A percentile compares a stretch with the other conserved stretches of the same genome.
These are phyloP conservation scores for Metarhizium rileyi DNA, from an alignment of 2,329 filamentous ascomycete genomes.

Conservation along the genomic window DNA sequence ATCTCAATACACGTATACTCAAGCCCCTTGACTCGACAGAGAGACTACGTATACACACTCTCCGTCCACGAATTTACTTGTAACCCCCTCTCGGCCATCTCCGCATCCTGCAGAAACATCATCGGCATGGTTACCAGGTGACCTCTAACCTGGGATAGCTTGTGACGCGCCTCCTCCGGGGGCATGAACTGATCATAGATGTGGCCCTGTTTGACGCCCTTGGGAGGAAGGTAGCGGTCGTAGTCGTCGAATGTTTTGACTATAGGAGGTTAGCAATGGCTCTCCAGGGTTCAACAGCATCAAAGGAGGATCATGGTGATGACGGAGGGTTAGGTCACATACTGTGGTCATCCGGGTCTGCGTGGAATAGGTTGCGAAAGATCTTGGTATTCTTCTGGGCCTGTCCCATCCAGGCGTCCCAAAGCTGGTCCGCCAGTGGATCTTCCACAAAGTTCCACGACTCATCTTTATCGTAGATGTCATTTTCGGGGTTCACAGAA, in stretches of 20 bases:
- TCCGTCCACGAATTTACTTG: slow-evolving; percentile 82
- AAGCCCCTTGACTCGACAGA: neutral
- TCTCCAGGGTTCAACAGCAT: neutral
- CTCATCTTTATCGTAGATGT: slow-evolving; percentile 50
- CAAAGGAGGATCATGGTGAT: neutral
- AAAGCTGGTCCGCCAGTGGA: slow-evolving; percentile 57
- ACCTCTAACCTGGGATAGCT: slow-evolving; percentile 71
- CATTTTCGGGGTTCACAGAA: slow-evolving; percentile 53
- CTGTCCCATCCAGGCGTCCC: slow-evolving; percentile 57
- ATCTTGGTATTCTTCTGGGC: slow-evolving; percentile 64
- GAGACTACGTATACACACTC: slow-evolving; percentile 63
- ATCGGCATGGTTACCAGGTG: slow-evolving; percentile 96
- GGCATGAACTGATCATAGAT: slow-evolving; percentile 74
- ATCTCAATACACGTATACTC: neutral
- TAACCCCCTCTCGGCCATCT: slow-evolving; percentile 84
- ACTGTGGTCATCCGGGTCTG: slow-evolving; percentile 82
- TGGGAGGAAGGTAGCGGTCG: slow-evolving; percentile 62
- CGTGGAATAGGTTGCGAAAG: slow-evolving; percentile 74
- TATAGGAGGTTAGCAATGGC: slow-evolving; percentile 16
- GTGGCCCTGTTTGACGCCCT: slow-evolving; percentile 71
- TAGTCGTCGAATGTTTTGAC: slow-evolving; percentile 89
- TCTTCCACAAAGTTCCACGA: slow-evolving; percentile 59
- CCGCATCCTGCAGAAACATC: slow-evolving; percentile 70
- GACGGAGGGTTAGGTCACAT: slow-evolving; percentile 16
- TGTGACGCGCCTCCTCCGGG: slow-evolving; percentile 59